phyloP scores from a whole-genome alignment of 768 basidiomycete genomes.

The Lactarius deliciosus region DNA sequence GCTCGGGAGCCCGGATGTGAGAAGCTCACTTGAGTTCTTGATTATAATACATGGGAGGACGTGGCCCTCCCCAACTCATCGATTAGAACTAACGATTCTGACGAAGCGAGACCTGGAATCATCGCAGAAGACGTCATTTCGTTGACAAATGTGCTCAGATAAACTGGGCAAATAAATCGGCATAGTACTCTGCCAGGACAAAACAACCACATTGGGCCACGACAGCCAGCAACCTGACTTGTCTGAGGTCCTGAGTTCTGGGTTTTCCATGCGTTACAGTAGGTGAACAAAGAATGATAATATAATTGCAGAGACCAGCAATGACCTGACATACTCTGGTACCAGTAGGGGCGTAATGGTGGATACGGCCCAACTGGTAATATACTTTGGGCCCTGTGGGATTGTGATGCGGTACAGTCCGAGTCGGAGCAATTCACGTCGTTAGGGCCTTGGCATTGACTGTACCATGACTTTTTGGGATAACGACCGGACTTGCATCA shows the following conservation, averaged over 20 bases:
- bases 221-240: conserved; percentile 76
- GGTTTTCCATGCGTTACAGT: conserved; percentile 47
- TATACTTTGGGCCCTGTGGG: conserved; percentile 79
- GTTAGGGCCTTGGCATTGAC: no score
- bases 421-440: no score
- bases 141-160: conserved; percentile 86
- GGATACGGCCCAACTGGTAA: conserved; percentile 9
- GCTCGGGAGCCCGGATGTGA: conserved; percentile 3
- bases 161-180: conserved; percentile 36
- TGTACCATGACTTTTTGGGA: no score
- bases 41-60: conserved; percentile 57
- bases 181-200: conserved; percentile 92
- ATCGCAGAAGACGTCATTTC: conserved; percentile 93
- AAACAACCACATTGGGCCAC: conserved; percentile 91
- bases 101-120: conserved; percentile 79
- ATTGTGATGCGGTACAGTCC: no score
- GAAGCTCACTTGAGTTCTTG: conserved; percentile 57
- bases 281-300: not conserved
- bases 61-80: conserved; percentile 62
- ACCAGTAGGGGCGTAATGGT: conserved; percentile 2
- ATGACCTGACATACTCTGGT: conserved; percentile 58
- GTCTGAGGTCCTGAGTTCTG: conserved; percentile 72
- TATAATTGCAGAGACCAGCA: not conserved
- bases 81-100: conserved; percentile 70
- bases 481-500: conserved; percentile 53